Evolutionary conservation across 2,329 filamentous ascomycete genomes (phyloP).

Genomic region (Didymella segeticola): DNA sequence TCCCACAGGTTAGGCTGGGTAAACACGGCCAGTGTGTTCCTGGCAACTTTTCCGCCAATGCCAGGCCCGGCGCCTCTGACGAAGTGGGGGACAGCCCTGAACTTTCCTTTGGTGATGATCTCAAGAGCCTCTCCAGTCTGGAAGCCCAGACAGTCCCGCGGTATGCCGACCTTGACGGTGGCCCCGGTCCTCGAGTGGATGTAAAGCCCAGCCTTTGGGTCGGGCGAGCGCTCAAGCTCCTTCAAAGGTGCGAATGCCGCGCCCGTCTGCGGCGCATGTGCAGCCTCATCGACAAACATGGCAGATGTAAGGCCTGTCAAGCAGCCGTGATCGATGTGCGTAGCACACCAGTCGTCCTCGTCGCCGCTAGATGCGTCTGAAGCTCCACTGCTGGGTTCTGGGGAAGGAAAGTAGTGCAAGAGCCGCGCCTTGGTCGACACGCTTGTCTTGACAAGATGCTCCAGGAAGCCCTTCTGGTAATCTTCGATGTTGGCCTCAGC

Average conservation of each 20-base stretch:
- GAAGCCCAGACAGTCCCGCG: constrained; percentile 89
- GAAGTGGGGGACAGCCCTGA: constrained; percentile 95
- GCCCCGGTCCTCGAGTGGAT: constrained; percentile 84
- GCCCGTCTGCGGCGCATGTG: constrained; percentile 43
- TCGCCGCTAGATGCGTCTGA: constrained; percentile 40
- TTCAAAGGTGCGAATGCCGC: constrained; percentile 60
- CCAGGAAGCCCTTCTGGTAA: constrained; percentile 80
- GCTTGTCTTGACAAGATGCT: constrained; percentile 84
- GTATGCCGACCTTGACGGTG: constrained; percentile 91
- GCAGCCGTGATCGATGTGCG: constrained; percentile 89
- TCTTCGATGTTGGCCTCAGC: constrained; percentile 78
- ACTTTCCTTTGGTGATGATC: constrained; percentile 86
- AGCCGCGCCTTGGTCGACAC: constrained; percentile 89
- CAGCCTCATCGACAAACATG: constrained; percentile 89
- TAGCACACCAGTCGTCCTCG: constrained; percentile 96
- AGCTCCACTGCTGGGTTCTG: constrained; percentile 28
- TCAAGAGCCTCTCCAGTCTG: constrained; percentile 94
- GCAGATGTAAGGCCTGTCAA: constrained; percentile 92
- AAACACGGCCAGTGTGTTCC: constrained; percentile 93
- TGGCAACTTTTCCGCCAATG: constrained; percentile 53
- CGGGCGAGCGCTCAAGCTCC: constrained; percentile 78
- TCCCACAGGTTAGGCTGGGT: constrained; percentile 93
- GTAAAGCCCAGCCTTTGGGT: constrained; percentile 87
- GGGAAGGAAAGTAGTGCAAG: constrained; percentile 84
- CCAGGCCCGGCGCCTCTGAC: constrained; percentile 76